Evolutionary conservation across 2,329 filamentous ascomycete genomes (phyloP), one percentile per base, ranked within the genome.

Genomic region (Hymenoscyphus infarciens): DNA sequence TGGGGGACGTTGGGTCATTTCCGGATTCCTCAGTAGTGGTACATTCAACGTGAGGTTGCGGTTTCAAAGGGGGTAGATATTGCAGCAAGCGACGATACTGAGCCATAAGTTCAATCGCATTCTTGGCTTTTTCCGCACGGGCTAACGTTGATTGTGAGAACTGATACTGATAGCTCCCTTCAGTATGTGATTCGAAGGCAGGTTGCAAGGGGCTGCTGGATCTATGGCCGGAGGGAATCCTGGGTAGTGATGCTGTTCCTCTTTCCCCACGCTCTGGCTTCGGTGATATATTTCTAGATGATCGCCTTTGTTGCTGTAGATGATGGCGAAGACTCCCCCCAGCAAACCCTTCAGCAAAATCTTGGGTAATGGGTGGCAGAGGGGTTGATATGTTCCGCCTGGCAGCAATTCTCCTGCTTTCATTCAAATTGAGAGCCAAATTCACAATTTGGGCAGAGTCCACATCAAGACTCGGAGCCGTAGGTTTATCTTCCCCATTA

Each of bases 361-460:
- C 31, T 74, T 62, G 42, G 5, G 66, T 49, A 19, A 72, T 59
- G 76, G 76, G 66, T 3, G 85, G 80, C 2, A 85, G 71, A 3
- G 84, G 83, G 4, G 80, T 69, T 25, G 71, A 74, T 42, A 76
- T 82, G 74, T 74, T 86, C 75, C 79, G 83, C 75, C 80, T 84
- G 75, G 78, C 85, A 65, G 80, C 90, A 76, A 82, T 82, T 72
- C 86, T 85, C 67, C 87, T 85, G 71, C 88, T 91, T 75, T 97
- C 92, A 78, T 90, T 96, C 57, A 98, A 77, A 67, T 89, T 95
- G 69, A 98, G 77, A 1, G 94, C 94, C 84, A 98, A 90, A 71
- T 92, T 92, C 52, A 98, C 92, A 67, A 98, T 96, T 75, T 97
- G 91, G 3, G 89, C 86, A 7, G 93, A 89, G 71, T 97, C 93